These are phyloP conservation scores for Yamadazyma taylorii DNA, from an alignment of 1,139 yeast genomes.

Conservation along the genomic window DNA sequence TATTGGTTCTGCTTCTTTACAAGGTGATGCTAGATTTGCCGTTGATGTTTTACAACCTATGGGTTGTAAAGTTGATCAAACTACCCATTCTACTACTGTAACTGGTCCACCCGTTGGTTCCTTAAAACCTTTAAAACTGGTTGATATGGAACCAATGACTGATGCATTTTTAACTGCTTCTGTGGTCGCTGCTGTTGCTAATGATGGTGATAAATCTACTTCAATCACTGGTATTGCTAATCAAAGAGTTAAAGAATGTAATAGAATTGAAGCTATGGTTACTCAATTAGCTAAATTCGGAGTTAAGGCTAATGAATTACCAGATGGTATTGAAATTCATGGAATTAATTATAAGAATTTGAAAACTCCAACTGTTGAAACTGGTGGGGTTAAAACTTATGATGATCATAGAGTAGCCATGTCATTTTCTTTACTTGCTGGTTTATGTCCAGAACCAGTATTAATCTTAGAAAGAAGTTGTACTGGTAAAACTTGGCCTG, in stretches of 20 bases:
- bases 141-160: slow-evolving; percentile 99
- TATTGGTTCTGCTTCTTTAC: slow-evolving; percentile 87
- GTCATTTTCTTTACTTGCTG: slow-evolving; percentile 89
- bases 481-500: slow-evolving; percentile 99
- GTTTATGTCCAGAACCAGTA: slow-evolving; percentile 55
- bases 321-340: slow-evolving; percentile 87
- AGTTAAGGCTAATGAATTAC: slow-evolving; percentile 76
- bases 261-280: slow-evolving; percentile 94
- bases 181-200: slow-evolving; percentile 91
- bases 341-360: slow-evolving; percentile 57
- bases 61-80: slow-evolving; percentile 91
- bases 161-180: slow-evolving; percentile 97
- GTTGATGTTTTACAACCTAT: slow-evolving; percentile 88
- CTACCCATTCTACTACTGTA: slow-evolving; percentile 84
- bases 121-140: slow-evolving; percentile 66
- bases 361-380: slow-evolving; percentile 46
- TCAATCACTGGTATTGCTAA: slow-evolving; percentile 94
- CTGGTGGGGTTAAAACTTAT: slow-evolving; percentile 67
- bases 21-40: slow-evolving; percentile 97
- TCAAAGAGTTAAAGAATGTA: slow-evolving; percentile 96
- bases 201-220: slow-evolving; percentile 54
- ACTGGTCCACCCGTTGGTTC: slow-evolving; percentile 78
- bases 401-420: slow-evolving; percentile 99
- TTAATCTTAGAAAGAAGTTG: slow-evolving; percentile 83
- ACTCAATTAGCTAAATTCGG: slow-evolving; percentile 87